These are phyloP conservation scores for Aspergillus cavernicola DNA, from an alignment of 495 filamentous ascomycete species.

Conservation along the genomic window DNA sequence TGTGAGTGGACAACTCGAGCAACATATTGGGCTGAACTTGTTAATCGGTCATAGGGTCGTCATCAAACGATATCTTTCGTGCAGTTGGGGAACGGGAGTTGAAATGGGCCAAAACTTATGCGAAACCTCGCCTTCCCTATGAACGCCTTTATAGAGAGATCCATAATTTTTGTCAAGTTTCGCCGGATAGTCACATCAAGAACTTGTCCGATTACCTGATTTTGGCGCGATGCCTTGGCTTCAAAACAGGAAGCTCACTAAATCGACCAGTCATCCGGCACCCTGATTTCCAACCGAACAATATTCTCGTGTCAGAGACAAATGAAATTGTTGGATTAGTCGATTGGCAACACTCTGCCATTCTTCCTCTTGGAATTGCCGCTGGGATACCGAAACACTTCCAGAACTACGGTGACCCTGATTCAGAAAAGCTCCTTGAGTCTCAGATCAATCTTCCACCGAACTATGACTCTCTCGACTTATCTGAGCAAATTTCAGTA, in stretches of 20 bases:
- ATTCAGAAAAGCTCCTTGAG: slow-evolving; percentile 17
- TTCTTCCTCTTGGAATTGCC: slow-evolving; percentile 28
- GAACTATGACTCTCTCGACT: slow-evolving; percentile 14
- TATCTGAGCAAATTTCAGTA: slow-evolving; percentile 12
- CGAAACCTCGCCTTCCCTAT: slow-evolving; percentile 19
- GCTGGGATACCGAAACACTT: slow-evolving; percentile 29
- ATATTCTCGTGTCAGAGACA: slow-evolving; percentile 28
- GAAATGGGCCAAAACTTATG: slow-evolving; percentile 13
- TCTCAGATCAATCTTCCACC: slow-evolving; percentile 17
- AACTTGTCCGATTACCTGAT: slow-evolving; percentile 20
- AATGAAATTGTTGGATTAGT: slow-evolving; percentile 26
- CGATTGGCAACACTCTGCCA: slow-evolving; percentile 31
- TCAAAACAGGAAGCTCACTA: slow-evolving; percentile 8
- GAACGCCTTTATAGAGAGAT: slow-evolving; percentile 23
- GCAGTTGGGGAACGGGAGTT: slow-evolving; percentile 21
- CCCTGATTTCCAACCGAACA: slow-evolving; percentile 32
- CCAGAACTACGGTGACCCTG: slow-evolving; percentile 28
- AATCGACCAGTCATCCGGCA: slow-evolving; percentile 28
- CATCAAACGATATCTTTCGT: slow-evolving; percentile 17
- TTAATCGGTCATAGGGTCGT: slow-evolving; percentile 5
- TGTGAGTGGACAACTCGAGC: slow-evolving; percentile 17
- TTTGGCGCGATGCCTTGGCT: slow-evolving; percentile 17
- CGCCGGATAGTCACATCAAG: slow-evolving; percentile 18
- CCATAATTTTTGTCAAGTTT: slow-evolving; percentile 13
- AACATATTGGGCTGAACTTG: neutral